phyloP scores from a whole-genome alignment of 163 green algal genomes.

The Trebouxia gelatinosa region DNA sequence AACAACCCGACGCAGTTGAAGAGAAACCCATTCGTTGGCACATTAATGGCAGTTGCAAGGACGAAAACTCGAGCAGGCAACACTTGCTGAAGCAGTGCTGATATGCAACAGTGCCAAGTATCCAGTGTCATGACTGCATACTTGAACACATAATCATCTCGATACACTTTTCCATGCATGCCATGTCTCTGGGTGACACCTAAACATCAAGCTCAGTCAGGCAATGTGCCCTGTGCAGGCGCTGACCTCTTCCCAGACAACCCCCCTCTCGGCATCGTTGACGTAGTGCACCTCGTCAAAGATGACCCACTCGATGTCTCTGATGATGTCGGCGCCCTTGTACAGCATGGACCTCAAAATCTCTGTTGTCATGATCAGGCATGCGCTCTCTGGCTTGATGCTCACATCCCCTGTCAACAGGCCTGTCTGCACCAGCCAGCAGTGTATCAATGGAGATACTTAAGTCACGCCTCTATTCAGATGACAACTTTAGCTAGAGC shows the following conservation, averaged over 20 bases:
- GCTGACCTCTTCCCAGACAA: slow-evolving; percentile 93
- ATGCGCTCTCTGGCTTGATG: slow-evolving; percentile 77
- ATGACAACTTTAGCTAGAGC: neutral
- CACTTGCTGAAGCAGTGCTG: no score
- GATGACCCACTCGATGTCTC: slow-evolving; percentile 92
- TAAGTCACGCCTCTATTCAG: neutral
- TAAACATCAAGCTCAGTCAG: no score
- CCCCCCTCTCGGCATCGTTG: slow-evolving; percentile 90
- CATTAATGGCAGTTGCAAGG: no score
- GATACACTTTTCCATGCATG: no score
- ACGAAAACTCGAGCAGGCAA: no score
- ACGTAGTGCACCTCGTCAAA: slow-evolving; percentile 98
- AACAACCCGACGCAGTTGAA: no score
- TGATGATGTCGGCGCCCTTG: slow-evolving; percentile 84
- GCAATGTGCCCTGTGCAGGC: no score
- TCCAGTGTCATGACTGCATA: no score
- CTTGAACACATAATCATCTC: no score
- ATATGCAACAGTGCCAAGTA: no score
- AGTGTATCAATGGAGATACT: neutral
- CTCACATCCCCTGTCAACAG: slow-evolving; percentile 92
- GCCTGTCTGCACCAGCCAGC: slow-evolving; percentile 64
- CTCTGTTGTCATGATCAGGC: slow-evolving; percentile 96
- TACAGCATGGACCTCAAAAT: slow-evolving; percentile 94
- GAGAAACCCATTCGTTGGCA: no score
- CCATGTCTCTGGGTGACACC: no score